Conservation (phyloP, 2,329 filamentous ascomycete species). For the Colletotrichum somersetense region DNA sequence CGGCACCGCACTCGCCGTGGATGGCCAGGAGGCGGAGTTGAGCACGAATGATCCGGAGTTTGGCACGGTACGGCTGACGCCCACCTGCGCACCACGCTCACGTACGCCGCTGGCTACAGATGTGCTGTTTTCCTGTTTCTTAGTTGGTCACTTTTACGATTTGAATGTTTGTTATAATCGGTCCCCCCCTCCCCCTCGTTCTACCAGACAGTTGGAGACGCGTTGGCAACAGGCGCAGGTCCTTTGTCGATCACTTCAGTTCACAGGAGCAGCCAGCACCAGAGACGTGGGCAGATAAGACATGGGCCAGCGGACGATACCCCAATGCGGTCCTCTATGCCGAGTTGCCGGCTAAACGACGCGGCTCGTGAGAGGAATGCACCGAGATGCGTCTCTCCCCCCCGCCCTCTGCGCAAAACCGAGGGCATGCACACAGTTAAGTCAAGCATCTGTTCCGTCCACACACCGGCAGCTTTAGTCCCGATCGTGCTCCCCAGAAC, state of each 20-base stretch:
- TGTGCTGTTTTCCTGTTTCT: not conserved
- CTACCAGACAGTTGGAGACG: not conserved
- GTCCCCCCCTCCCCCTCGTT: too few relatives aligned
- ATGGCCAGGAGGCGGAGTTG: slow-evolving; percentile 7
- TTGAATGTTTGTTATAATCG: not conserved
- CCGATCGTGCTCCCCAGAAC: slow-evolving; percentile 7
- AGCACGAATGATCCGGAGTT: not conserved
- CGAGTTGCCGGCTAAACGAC: slow-evolving; percentile 18
- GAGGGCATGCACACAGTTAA: not conserved
- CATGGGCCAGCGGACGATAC: not conserved
- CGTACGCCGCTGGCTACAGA: not conserved
- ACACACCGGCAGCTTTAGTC: not conserved
- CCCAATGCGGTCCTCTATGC: slow-evolving; percentile 12
- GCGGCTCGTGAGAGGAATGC: slow-evolving; percentile 3
- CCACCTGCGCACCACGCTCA: not conserved
- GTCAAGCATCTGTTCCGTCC: slow-evolving; percentile 5
- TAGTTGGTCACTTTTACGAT: not conserved
- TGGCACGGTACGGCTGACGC: not conserved
- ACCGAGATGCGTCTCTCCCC: slow-evolving; percentile 8
- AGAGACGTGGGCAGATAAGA: not conserved
- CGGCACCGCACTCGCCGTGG: slow-evolving; percentile 16
- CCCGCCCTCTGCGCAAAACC: slow-evolving; percentile 3
- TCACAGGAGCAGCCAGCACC: not conserved
- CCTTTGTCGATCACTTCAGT: slow-evolving; percentile 23
- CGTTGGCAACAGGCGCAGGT: not conserved